Conservation (phyloP, 306 rosid species). For the Fagus crenata region DNA sequence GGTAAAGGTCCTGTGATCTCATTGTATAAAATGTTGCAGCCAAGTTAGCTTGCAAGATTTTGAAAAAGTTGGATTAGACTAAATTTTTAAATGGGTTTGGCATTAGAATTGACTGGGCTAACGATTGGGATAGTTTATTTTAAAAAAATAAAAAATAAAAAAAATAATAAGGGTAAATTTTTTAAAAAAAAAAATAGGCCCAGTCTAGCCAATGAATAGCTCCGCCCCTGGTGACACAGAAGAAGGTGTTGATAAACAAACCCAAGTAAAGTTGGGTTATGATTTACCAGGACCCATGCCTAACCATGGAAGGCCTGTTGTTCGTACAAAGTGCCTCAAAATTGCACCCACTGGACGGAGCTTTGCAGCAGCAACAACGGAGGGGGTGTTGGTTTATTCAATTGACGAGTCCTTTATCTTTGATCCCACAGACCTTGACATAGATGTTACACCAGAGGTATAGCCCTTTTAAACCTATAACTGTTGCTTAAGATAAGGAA, state of each 20-base stretch:
- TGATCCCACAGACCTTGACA: constrained; percentile 91
- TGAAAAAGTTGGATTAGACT: no score
- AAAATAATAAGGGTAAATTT: no score
- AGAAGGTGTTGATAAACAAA: constrained; percentile 76
- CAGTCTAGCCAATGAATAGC: no score
- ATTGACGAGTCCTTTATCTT: constrained; percentile 88
- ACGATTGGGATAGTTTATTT: no score
- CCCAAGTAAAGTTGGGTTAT: constrained; percentile 57
- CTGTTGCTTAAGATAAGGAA: not conserved
- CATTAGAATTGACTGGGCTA: no score
- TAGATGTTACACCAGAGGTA: constrained; percentile 96
- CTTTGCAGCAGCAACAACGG: constrained; percentile 90
- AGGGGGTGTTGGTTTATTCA: constrained; percentile 84
- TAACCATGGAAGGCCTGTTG: constrained; percentile 77
- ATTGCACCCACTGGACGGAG: constrained; percentile 94
- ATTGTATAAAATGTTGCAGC: no score
- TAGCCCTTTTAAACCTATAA: not conserved
- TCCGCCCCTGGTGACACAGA: not conserved
- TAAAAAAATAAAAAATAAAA: no score
- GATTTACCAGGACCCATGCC: constrained; percentile 84
- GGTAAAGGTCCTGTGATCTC: no score
- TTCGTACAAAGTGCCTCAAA: constrained; percentile 76
- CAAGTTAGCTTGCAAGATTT: no score
- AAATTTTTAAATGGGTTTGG: no score
- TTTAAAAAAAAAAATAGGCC: no score